A percentile compares a stretch with the other conserved stretches of the same genome.
These are phyloP conservation scores for Asclepias syriaca DNA, from an alignment of 257 asterid species.

Conservation along the genomic window DNA sequence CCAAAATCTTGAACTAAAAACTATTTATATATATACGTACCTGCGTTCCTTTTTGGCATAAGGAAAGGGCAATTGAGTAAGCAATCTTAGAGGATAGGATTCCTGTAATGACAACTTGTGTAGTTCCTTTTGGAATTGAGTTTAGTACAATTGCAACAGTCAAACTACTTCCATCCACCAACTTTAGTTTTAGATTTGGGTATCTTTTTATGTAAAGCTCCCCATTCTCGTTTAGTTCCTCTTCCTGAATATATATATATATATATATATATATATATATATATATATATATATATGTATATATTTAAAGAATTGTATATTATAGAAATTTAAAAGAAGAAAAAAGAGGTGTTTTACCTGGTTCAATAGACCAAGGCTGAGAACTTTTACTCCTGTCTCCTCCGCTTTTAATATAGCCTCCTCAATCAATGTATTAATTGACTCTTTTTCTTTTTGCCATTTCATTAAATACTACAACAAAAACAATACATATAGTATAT, in stretches of 20 bases:
- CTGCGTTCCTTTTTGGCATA: constrained; percentile 30
- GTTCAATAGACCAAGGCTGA: constrained; percentile 68
- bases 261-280: no score
- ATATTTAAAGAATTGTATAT: no score
- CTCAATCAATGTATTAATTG: constrained; percentile 58
- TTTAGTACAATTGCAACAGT: constrained; percentile 33
- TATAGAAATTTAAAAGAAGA: no score
- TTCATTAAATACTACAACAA: constrained; percentile 68
- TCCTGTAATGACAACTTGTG: constrained; percentile 23
- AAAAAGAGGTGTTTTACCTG: constrained; percentile 38
- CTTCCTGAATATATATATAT: no score
- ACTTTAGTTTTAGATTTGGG: constrained; percentile 22
- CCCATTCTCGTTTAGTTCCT: no score
- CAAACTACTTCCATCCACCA: constrained; percentile 43
- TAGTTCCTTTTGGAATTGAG: constrained; percentile 32
- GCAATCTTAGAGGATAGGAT: constrained; percentile 28
- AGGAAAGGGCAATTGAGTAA: constrained; percentile 15
- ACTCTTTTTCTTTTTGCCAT: constrained; percentile 71
- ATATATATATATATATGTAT: no score
- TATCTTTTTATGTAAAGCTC: no score
- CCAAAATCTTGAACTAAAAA: no score
- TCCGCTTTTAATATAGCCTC: constrained; percentile 68
- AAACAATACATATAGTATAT: neutral
- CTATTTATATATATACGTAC: constrained; percentile 11
- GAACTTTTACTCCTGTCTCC: constrained; percentile 49